Base-by-base conservation (phyloP, 2,329 filamentous ascomycete genomes). In the Aspergillus flavus region DNA sequence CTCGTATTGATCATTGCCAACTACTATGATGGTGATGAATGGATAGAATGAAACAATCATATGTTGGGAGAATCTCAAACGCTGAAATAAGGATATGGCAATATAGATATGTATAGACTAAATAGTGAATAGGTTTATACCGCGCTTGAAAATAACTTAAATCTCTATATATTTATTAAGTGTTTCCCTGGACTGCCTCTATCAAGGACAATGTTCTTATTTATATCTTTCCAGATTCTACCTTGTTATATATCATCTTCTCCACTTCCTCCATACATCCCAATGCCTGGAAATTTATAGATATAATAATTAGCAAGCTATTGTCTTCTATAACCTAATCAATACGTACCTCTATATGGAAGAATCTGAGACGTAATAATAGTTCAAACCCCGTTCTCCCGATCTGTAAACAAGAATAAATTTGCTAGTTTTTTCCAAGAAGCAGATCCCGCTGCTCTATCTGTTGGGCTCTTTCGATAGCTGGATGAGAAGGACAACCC, bases 361-460 rank as follows among this genome's bases (percentile, higher is more conserved):
- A 86, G 58, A 54, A 86, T 80, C 72, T 86, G 84, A 9, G 76
- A 74, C 14, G 78, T 80, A 3, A 86, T 74, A 7, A 86, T 81
- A 0, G 83, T 84, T 0, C 82, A 86, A 39, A 89, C 76, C 0
- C 86, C 86, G 57, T 80, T 82, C 70, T 86, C 83, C 82, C 62
- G 77, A 69, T 89, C 86, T 39, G 78, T 78, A 84, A 85, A 88
- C 85, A 85, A 89, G 69, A 79, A 88, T 28, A 84, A 65, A 70
- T 88, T 88, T 5, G 84, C 74, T 45, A 88, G 66, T 0, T 86
- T 86, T 4, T 83, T 86, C 87, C 64, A 89, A 66, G 77, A 81
- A 0, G 68, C 81, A 0, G 85, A 85, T 2, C 79, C 76, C 1
- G 67, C 73, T 0, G 83, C 83, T 6, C 86, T 76, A 0, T 86